phyloP scores from a whole-genome alignment of 2,329 filamentous ascomycete species.

The Fusarium aywerte region DNA sequence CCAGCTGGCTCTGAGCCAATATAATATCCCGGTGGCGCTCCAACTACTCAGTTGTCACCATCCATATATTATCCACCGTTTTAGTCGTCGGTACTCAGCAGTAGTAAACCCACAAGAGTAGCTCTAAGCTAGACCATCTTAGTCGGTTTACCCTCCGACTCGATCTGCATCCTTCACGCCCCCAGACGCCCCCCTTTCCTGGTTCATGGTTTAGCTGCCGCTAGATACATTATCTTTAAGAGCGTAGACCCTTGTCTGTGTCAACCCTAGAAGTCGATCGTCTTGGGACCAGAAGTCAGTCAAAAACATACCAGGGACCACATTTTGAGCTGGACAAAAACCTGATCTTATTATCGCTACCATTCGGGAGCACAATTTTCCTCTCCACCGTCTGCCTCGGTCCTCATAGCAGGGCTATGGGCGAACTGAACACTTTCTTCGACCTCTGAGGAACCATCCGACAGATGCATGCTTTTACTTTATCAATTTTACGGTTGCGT shows the following conservation, averaged over 20 bases:
- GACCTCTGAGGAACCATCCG: slow-evolving; percentile 3
- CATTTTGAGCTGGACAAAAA: slow-evolving; percentile 24
- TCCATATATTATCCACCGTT: slow-evolving; percentile 41
- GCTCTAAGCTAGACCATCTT: slow-evolving; percentile 29
- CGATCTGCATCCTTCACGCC: slow-evolving; percentile 33
- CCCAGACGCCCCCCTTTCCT: slow-evolving; percentile 38
- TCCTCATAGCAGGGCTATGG: background rate
- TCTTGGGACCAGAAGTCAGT: slow-evolving; percentile 33
- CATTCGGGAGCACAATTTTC: slow-evolving; percentile 8
- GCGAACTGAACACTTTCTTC: background rate
- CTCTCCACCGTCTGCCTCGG: background rate
- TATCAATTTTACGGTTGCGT: slow-evolving; percentile 10
- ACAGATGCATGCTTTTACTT: slow-evolving; percentile 11
- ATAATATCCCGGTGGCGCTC: slow-evolving; percentile 43
- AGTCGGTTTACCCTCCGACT: slow-evolving; percentile 40
- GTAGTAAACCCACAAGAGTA: slow-evolving; percentile 38
- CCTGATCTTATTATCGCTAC: slow-evolving; percentile 16
- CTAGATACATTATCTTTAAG: slow-evolving; percentile 41
- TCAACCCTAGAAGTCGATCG: slow-evolving; percentile 44
- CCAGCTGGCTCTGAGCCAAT: slow-evolving; percentile 36
- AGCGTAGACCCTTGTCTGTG: slow-evolving; percentile 40
- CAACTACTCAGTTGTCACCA: slow-evolving; percentile 40
- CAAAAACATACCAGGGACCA: slow-evolving; percentile 44
- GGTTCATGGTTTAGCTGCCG: slow-evolving; percentile 43
- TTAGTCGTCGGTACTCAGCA: slow-evolving; percentile 43